Percentiles rank a stretch among this genome's conserved stretches.
Evolutionary conservation across 163 green algal genomes (phyloP).

Genomic region (Scenedesmus sp.): DNA sequence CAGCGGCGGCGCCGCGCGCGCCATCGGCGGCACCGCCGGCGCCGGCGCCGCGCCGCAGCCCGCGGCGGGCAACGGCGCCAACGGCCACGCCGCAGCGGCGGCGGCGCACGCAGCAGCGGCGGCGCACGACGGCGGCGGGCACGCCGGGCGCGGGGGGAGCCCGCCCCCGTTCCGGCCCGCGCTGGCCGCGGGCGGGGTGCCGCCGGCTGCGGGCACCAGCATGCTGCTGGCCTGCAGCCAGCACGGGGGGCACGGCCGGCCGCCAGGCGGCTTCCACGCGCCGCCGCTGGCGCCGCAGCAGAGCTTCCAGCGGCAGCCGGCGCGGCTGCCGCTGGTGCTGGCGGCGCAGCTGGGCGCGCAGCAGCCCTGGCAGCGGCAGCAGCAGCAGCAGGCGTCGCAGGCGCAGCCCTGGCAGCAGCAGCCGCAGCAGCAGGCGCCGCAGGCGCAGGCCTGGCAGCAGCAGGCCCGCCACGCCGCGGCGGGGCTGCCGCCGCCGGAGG

Average conservation of each 20-base stretch:
- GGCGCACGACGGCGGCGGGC: not conserved
- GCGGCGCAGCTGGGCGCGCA: too few species aligned
- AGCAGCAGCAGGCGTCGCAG: conserved; percentile 7
- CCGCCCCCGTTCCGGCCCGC: not conserved
- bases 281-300: too few species aligned
- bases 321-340: not conserved
- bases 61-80: not conserved
- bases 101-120: not conserved
- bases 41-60: not conserved
- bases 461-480: too few species aligned
- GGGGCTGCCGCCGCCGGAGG: too few species aligned
- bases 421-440: conserved; percentile 9
- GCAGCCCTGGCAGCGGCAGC: not conserved
- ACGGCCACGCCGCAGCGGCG: not conserved
- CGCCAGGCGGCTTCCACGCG: not conserved
- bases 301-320: conserved; percentile 26
- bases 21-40: not conserved
- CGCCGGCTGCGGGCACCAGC: conserved; percentile 1
- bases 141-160: too few species aligned
- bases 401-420: not conserved
- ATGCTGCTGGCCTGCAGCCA: not conserved
- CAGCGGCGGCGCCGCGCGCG: not conserved
- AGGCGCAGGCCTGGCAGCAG: conserved; percentile 7
- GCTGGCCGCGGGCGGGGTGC: not conserved
- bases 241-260: not conserved